Evolutionary conservation across 305 asterid genomes (phyloP), one percentile per base, ranked within the genome.

Genomic region (Solanum aculeatissimum): DNA sequence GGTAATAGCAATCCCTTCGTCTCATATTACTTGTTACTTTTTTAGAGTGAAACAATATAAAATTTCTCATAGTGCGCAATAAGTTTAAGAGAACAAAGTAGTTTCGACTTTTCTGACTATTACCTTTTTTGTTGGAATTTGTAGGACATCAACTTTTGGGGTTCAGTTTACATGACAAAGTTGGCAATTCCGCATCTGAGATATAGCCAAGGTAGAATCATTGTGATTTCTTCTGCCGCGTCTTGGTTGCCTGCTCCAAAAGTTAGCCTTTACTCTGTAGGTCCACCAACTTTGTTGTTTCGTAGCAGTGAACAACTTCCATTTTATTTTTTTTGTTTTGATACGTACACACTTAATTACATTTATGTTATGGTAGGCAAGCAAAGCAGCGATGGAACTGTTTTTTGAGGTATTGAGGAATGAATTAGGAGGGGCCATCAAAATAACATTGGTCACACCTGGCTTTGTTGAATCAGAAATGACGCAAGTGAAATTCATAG

Each of bases 101-200:
- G 32, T 1, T 35, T 2, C 40, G 4, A 35, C 40, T 35, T 35
- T 35, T 35, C 40, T 35, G 4, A 5, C 40, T 35, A 35, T 35
- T 35, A 35, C 3, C 40, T 3, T 35, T 35, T 49, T 51, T 51
- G 18, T 23, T 69, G 45, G 23, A 47, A 57, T 7, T 9, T 21
- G 51, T 89, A 96, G 99, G 98, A 95, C 69, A 79, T 89, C n/a
- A 96, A 96, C 87, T 96, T 95, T 83, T 96, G 98, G 99, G 98
- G 99, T 1, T 88, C 83, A 4, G 94, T 93, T 2, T 92, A 93
- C 62, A 93, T 93, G 97, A 94, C 98, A 4, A 87, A 89, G 47
- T 95, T 90, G 23, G 94, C 95, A 0, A 87, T 86, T 9, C 97
- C 97, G 0, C 92, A 93, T 87, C 92, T 95, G 1, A 85, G 97